Evolutionary conservation across 352 stramenopile genomes (phyloP), one percentile per base, ranked within the genome.

Genomic region (Blastocystis sp.): DNA sequence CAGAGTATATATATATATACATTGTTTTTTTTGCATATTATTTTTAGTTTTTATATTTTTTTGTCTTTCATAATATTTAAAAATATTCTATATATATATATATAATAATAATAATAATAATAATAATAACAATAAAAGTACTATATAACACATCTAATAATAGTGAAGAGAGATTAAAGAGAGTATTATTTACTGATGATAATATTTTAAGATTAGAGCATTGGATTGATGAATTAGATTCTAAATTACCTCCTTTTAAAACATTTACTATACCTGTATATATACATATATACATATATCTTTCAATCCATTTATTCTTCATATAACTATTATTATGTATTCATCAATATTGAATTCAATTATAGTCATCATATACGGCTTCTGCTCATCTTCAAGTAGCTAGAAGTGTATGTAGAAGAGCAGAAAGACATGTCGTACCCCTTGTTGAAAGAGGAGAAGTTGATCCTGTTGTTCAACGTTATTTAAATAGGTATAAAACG

Each of bases 211-310:
- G 69, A 31, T 66, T 88, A 39, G 78, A 86, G 65, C 36, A 66
- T 13, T 84, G 78, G 75, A 89, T 89, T 66, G 80, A 89, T 58
- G 72, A 78, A 58, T 81, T 89, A 77, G 80, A 89, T 64, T 65
- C 68, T 0, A 64, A 77, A 64, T 68, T 87, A 24, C 77, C 77
- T 19, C 78, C 76, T 28, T 71, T 91, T 32, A 80, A 72, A 56
- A 84, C 72, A 24, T 90, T 90, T 54, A 85, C 87, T 0, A 62
- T 62, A 11, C 52, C 52, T 19, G 52, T 62, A 52, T 3, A 4
- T 13, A 2, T 2, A 4, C 16, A 1, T 16, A 0, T 10, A n/a
- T n/a, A n/a, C n/a, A n/a, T n/a, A n/a, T n/a, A n/a, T n/a, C n/a
- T n/a, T n/a, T n/a, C n/a, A n/a, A n/a, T n/a, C n/a, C n/a, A n/a